These are phyloP conservation scores for Mesembryanthemum crystallinum DNA, from an alignment of 148 eudicot species.

Conservation along the genomic window DNA sequence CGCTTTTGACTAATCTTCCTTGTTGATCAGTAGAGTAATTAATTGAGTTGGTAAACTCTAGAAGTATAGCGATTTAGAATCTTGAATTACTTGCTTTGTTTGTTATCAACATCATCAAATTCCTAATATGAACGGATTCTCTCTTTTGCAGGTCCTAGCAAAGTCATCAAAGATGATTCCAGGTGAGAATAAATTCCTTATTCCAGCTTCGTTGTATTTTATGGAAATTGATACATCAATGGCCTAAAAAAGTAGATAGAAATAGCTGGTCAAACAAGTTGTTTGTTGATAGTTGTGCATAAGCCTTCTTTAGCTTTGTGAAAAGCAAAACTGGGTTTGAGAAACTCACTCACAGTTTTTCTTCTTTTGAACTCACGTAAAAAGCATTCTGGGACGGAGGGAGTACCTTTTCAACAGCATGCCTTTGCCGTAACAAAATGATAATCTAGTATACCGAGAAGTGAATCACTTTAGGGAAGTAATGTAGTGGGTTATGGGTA, in stretches of 20 bases:
- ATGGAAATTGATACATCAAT: not conserved
- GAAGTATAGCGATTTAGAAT: not conserved
- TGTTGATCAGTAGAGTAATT: not conserved
- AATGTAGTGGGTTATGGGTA: too few relatives aligned
- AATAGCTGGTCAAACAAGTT: not conserved
- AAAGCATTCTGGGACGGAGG: too few relatives aligned
- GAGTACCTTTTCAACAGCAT: too few relatives aligned
- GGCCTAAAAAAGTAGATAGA: not conserved
- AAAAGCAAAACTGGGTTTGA: not conserved
- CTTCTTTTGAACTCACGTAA: too few relatives aligned
- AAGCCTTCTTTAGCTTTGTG: not conserved
- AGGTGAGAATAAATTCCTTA: slow-evolving; percentile 39
- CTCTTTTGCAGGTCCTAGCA: slow-evolving; percentile 71
- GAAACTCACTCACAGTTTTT: not conserved
- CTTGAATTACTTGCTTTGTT: not conserved
- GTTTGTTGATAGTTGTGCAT: not conserved
- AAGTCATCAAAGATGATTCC: slow-evolving; percentile 98
- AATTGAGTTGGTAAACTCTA: not conserved
- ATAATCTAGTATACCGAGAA: too few relatives aligned
- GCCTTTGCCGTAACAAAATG: too few relatives aligned
- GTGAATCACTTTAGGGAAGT: too few relatives aligned
- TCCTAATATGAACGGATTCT: not conserved
- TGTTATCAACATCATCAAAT: not conserved
- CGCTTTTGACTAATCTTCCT: not conserved
- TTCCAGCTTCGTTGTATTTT: not conserved